These are phyloP conservation scores for Neurospora sp. DNA, from an alignment of 495 filamentous ascomycete species.

Conservation along the genomic window DNA sequence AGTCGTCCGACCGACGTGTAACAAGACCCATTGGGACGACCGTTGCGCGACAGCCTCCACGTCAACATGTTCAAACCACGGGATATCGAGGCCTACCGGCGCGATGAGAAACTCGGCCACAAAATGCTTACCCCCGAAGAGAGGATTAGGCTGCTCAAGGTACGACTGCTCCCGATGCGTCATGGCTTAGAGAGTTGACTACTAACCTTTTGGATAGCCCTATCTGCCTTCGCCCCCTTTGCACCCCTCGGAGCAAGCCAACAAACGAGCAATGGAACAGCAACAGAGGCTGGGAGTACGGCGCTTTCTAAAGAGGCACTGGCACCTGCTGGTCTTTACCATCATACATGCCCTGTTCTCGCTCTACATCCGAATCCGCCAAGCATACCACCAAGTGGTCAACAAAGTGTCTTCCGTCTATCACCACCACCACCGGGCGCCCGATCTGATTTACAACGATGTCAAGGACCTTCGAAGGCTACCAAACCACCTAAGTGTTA, in stretches of 20 bases:
- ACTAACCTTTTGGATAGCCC: constrained; percentile 33
- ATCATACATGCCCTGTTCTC: constrained; percentile 75
- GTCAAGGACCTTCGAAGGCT: constrained; percentile 61
- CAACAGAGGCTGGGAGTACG: constrained; percentile 45
- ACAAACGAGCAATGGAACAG: constrained; percentile 9
- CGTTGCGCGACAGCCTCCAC: background rate
- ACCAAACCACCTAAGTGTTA: constrained; percentile 79
- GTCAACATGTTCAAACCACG: constrained; percentile 42
- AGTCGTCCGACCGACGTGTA: background rate
- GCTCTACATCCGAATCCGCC: constrained; percentile 70
- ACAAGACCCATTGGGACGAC: background rate
- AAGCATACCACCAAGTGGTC: constrained; percentile 63
- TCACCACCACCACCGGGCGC: constrained; percentile 88
- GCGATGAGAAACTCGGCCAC: constrained; percentile 50
- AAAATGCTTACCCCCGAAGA: constrained; percentile 51
- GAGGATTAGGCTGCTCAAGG: constrained; percentile 57
- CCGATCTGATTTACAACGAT: constrained; percentile 80
- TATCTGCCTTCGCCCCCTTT: constrained; percentile 58
- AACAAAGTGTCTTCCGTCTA: constrained; percentile 68
- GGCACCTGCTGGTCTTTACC: constrained; percentile 60
- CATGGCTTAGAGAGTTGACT: background rate
- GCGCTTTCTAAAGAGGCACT: constrained; percentile 52
- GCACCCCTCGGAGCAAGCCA: constrained; percentile 17
- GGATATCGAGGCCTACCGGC: constrained; percentile 51
- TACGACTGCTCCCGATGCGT: constrained; percentile 11